These are phyloP conservation scores for Leccinum subgranulosum DNA, from an alignment of 768 basidiomycete species.

Conservation along the genomic window DNA sequence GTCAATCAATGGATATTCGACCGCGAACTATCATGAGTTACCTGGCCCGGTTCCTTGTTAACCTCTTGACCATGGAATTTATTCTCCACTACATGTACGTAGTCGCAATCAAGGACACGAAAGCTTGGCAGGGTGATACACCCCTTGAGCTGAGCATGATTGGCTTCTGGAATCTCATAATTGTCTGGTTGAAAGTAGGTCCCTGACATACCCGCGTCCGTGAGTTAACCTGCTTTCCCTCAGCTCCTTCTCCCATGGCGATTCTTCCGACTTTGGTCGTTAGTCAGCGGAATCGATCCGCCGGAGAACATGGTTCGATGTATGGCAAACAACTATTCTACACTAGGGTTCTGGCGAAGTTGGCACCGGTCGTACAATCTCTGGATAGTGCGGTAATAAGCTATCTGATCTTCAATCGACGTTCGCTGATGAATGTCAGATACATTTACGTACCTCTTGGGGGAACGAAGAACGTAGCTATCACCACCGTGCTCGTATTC, in stretches of 20 bases:
- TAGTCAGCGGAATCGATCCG: slow-evolving; percentile 83
- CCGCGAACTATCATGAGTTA: slow-evolving; percentile 48
- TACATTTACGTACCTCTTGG: slow-evolving; percentile 96
- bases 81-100: slow-evolving; percentile 95
- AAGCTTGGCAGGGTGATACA: slow-evolving; percentile 76
- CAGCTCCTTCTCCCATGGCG: slow-evolving; percentile 94
- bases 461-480: slow-evolving; percentile 51
- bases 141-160: slow-evolving; percentile 86
- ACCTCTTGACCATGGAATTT: slow-evolving; percentile 83
- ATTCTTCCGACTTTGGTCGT: slow-evolving; percentile 93
- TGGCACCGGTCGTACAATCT: slow-evolving; percentile 98
- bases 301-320: slow-evolving; percentile 99
- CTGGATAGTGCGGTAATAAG: slow-evolving; percentile 79
- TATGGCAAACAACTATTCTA: slow-evolving; percentile 96
- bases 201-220: neutral
- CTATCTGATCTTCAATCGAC: neutral
- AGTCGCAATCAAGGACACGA: slow-evolving; percentile 89
- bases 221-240: neutral
- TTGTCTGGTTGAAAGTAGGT: slow-evolving; percentile 93
- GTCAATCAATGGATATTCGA: slow-evolving; percentile 50
- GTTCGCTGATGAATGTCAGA: slow-evolving; percentile 37
- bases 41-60: slow-evolving; percentile 63
- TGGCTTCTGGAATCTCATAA: slow-evolving; percentile 94
- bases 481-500: slow-evolving; percentile 80
- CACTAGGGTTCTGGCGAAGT: slow-evolving; percentile 88